Evolutionary conservation across 768 basidiomycete genomes (phyloP).

Genomic region (Cystofilobasidium ferigula): DNA sequence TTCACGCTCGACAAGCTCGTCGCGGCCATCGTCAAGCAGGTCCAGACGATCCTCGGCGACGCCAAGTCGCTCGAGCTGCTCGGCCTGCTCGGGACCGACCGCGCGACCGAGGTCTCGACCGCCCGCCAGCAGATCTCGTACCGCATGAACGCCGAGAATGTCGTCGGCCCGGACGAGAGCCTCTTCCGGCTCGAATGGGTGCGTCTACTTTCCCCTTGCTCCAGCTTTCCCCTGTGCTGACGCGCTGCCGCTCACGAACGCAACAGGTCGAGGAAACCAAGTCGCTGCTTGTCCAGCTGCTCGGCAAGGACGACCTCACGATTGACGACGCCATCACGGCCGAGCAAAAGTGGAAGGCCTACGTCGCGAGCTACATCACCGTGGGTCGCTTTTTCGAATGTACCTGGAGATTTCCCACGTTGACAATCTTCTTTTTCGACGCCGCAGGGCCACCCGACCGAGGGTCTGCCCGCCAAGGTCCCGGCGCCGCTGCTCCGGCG

Average conservation of each 20-base stretch:
- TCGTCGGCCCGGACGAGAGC: constrained; percentile 41
- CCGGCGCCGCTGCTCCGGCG: constrained; percentile 39
- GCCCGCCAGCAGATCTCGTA: constrained; percentile 41
- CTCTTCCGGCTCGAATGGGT: constrained; percentile 43
- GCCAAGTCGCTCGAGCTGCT: constrained; percentile 77
- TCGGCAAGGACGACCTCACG: constrained; percentile 42
- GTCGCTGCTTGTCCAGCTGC: constrained; percentile 39
- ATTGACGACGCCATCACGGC: constrained; percentile 41
- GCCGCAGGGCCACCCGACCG: constrained; percentile 39
- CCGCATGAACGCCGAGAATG: constrained; percentile 40
- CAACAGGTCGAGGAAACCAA: constrained; percentile 33
- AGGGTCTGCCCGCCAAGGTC: constrained; percentile 40
- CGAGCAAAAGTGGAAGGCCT: constrained; percentile 41
- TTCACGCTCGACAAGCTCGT: constrained; percentile 93
- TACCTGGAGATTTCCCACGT: not conserved
- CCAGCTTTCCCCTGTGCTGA: not conserved
- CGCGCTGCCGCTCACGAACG: not conserved
- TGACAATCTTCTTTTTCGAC: not conserved
- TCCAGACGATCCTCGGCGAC: constrained; percentile 74
- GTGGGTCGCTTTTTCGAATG: constrained; percentile 27
- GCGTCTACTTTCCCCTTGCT: constrained; percentile 23
- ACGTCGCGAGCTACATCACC: constrained; percentile 41
- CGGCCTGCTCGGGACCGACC: constrained; percentile 58
- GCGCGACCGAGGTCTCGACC: constrained; percentile 38
- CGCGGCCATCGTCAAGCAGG: constrained; percentile 80